Conservation (phyloP, 2,329 filamentous ascomycete genomes). For the Apiospora kogelbergensis region DNA sequence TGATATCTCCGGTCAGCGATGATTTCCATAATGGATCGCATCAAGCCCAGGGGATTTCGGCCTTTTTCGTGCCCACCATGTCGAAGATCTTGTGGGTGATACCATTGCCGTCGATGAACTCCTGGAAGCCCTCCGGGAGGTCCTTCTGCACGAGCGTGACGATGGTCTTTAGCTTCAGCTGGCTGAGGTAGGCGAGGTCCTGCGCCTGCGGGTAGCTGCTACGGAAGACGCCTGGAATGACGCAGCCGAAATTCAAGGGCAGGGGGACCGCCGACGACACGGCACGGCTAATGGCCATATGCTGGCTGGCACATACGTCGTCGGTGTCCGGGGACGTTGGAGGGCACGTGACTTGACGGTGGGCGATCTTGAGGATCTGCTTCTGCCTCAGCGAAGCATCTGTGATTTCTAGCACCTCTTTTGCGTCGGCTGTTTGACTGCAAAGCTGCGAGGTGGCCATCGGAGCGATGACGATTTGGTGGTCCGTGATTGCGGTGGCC, state of each 20-base stretch:
- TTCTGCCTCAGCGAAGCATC: neutral
- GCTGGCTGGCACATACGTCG: conserved; percentile 9
- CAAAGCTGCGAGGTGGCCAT: neutral
- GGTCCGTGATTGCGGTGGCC: neutral
- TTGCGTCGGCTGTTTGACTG: neutral
- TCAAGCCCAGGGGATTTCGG: conserved; percentile 65
- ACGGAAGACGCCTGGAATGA: conserved; percentile 74
- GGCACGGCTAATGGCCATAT: conserved; percentile 13
- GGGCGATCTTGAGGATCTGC: neutral
- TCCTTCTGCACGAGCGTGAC: conserved; percentile 69
- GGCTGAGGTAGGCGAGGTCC: conserved; percentile 69
- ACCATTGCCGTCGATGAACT: conserved; percentile 64
- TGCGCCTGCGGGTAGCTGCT: conserved; percentile 75
- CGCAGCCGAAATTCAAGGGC: conserved; percentile 74
- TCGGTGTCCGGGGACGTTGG: neutral
- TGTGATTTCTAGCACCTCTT: neutral
- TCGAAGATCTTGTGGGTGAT: conserved; percentile 75
- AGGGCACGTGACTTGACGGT: neutral
- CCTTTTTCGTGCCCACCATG: conserved; percentile 87
- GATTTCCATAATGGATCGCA: conserved; percentile 69
- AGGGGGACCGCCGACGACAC: conserved; percentile 11
- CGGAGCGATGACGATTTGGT: neutral
- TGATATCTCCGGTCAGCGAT: conserved; percentile 73
- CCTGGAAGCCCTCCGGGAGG: conserved; percentile 48
- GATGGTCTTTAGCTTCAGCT: conserved; percentile 73